Conservation (phyloP, 441 rosid species). For the Populus trichocarpa region DNA sequence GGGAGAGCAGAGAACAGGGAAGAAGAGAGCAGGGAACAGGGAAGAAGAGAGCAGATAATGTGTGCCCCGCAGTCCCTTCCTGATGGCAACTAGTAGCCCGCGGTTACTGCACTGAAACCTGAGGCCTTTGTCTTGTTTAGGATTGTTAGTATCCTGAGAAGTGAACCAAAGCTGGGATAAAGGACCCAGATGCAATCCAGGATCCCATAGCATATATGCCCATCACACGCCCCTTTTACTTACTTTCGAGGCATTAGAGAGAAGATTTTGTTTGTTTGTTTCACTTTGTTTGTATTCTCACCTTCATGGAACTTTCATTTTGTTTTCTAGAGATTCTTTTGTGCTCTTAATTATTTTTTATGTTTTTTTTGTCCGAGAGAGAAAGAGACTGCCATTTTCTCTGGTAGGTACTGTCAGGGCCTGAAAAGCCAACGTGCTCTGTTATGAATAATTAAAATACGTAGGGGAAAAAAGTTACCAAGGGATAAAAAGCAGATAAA, state of each 20-base stretch:
- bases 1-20: constrained; percentile 10
- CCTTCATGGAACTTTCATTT: constrained; percentile 45
- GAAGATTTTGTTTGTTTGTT: constrained; percentile 27
- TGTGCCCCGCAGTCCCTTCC: constrained; percentile 25
- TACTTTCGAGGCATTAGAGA: constrained; percentile 12
- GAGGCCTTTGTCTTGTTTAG: constrained; percentile 39
- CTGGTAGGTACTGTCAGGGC: constrained; percentile 34
- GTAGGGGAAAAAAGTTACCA: constrained; percentile 17
- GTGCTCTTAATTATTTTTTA: constrained; percentile 7
- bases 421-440: constrained; percentile 46
- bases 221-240: not conserved
- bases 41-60: constrained; percentile 5
- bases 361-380: not conserved
- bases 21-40: not conserved
- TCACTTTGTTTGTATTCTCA: constrained; percentile 16
- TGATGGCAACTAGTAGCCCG: constrained; percentile 25
- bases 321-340: constrained; percentile 26
- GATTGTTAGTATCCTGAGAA: constrained; percentile 30
- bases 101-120: constrained; percentile 34
- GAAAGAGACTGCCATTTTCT: constrained; percentile 15
- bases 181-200: constrained; percentile 6
- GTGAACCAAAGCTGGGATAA: constrained; percentile 9
- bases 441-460: constrained; percentile 11
- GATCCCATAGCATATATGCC: constrained; percentile 8
- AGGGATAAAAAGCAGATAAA: not conserved